Conservation (phyloP, 345 rosid genomes). For the Eucalyptus coolabah region DNA sequence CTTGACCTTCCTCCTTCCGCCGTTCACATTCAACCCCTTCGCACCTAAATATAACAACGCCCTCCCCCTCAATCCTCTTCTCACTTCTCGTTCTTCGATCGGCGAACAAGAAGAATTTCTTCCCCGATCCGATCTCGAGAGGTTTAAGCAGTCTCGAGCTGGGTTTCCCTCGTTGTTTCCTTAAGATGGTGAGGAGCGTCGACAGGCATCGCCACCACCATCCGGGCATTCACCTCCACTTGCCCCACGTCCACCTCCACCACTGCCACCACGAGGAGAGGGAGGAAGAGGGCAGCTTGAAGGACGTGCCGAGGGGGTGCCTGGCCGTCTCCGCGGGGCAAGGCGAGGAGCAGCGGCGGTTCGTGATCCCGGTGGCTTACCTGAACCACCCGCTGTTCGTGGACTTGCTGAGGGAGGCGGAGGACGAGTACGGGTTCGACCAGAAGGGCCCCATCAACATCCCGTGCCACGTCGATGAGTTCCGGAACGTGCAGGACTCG, state of each 20-base stretch:
- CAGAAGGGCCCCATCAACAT: conserved; percentile 65
- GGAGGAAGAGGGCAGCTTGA: background rate
- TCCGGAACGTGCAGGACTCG: conserved; percentile 46
- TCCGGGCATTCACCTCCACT: conserved; percentile 8
- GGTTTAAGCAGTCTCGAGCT: background rate
- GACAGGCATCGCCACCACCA: background rate
- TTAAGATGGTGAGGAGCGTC: background rate
- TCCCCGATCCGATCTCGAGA: background rate
- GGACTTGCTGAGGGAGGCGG: conserved; percentile 54
- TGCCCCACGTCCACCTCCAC: conserved; percentile 22
- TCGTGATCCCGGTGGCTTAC: conserved; percentile 68
- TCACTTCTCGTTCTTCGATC: background rate
- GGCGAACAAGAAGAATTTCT: background rate
- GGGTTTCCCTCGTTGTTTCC: background rate
- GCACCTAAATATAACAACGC: background rate
- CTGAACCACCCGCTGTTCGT: conserved; percentile 69
- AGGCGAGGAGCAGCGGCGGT: conserved; percentile 52
- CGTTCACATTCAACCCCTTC: background rate
- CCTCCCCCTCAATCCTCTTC: background rate
- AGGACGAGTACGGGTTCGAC: conserved; percentile 63
- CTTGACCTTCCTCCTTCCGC: background rate
- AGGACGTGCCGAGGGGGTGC: conserved; percentile 55
- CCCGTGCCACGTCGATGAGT: conserved; percentile 75
- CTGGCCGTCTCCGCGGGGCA: conserved; percentile 61
- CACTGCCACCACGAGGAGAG: conserved; percentile 6